These are phyloP conservation scores for Coniosporium tulheliwenetii DNA, from an alignment of 2,329 filamentous ascomycete genomes.

Conservation along the genomic window DNA sequence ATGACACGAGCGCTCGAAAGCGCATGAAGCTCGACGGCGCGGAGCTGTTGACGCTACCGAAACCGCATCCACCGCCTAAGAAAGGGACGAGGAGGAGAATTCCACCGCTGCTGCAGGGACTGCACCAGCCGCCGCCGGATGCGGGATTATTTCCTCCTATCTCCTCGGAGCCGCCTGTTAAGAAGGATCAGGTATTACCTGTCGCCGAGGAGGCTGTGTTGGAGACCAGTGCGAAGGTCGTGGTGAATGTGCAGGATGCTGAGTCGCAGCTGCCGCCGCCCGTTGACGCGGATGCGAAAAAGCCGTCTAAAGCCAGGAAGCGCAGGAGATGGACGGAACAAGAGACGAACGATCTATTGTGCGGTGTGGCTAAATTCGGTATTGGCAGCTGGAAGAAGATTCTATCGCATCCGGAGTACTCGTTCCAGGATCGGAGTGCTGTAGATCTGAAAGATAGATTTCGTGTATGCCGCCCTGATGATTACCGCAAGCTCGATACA, in stretches of 20 bases:
- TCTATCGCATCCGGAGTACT: slow-evolving; percentile 37
- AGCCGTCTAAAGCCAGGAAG: slow-evolving; percentile 18
- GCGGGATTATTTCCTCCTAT: slow-evolving; percentile 46
- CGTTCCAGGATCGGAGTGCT: slow-evolving; percentile 42
- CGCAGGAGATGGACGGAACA: slow-evolving; percentile 46
- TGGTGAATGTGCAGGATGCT: slow-evolving; percentile 6
- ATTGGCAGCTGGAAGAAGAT: slow-evolving; percentile 52
- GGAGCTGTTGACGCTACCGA: slow-evolving; percentile 14
- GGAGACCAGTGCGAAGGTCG: slow-evolving; percentile 3
- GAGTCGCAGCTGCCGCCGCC: not conserved
- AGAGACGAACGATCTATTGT: slow-evolving; percentile 41
- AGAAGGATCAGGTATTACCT: not conserved
- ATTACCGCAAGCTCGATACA: slow-evolving; percentile 17
- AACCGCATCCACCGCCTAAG: slow-evolving; percentile 20
- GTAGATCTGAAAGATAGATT: slow-evolving; percentile 48
- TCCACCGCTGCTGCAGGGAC: slow-evolving; percentile 37
- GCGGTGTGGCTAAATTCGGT: slow-evolving; percentile 44
- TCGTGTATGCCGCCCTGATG: slow-evolving; percentile 37
- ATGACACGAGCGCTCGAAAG: not conserved
- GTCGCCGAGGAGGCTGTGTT: not conserved
- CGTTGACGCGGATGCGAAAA: slow-evolving; percentile 12
- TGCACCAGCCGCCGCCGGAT: slow-evolving; percentile 49
- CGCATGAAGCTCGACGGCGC: not conserved
- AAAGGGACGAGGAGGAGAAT: slow-evolving; percentile 20
- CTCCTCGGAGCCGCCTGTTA: slow-evolving; percentile 23